A percentile compares a stretch with the other conserved stretches of the same genome.
Evolutionary conservation across 495 filamentous ascomycete species (phyloP).

Genomic region (Hyphodiscus hymeniophilus): DNA sequence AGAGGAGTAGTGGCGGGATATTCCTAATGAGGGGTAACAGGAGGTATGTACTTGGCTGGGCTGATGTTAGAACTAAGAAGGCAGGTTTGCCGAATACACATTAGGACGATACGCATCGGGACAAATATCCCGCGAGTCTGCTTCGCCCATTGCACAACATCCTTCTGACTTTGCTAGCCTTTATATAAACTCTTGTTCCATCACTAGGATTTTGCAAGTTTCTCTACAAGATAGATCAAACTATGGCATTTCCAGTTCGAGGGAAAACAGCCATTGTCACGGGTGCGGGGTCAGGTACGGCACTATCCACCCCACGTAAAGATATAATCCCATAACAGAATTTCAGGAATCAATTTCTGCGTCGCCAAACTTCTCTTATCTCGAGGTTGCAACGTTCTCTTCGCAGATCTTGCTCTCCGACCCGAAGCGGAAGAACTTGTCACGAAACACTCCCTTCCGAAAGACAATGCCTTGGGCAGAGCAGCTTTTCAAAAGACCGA

Average conservation of each 20-base stretch:
- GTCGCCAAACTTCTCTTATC: slow-evolving; percentile 52
- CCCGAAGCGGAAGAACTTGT: slow-evolving; percentile 51
- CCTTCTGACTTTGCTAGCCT: too few species aligned
- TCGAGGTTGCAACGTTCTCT: slow-evolving; percentile 53
- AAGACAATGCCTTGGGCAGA: slow-evolving; percentile 25
- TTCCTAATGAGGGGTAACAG: too few species aligned
- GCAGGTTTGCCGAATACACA: too few species aligned
- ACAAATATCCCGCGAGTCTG: too few species aligned
- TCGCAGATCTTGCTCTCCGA: slow-evolving; percentile 53
- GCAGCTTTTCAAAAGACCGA: slow-evolving; percentile 55
- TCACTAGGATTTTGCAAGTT: too few species aligned
- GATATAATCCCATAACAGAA: not conserved
- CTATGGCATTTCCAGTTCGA: slow-evolving; percentile 33
- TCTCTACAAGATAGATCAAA: too few species aligned
- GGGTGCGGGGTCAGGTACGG: slow-evolving; percentile 63
- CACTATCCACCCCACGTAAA: slow-evolving; percentile 28
- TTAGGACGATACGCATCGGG: too few species aligned
- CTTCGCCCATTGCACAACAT: too few species aligned
- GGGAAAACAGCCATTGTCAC: slow-evolving; percentile 64
- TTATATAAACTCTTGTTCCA: too few species aligned
- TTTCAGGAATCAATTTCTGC: slow-evolving; percentile 48
- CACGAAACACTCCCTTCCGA: slow-evolving; percentile 32
- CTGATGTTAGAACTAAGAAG: too few species aligned
- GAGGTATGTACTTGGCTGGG: too few species aligned
- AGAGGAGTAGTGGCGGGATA: too few species aligned